Conservation (phyloP, 108 stramenopile genomes). For the Aurantiochytrium sp. region DNA sequence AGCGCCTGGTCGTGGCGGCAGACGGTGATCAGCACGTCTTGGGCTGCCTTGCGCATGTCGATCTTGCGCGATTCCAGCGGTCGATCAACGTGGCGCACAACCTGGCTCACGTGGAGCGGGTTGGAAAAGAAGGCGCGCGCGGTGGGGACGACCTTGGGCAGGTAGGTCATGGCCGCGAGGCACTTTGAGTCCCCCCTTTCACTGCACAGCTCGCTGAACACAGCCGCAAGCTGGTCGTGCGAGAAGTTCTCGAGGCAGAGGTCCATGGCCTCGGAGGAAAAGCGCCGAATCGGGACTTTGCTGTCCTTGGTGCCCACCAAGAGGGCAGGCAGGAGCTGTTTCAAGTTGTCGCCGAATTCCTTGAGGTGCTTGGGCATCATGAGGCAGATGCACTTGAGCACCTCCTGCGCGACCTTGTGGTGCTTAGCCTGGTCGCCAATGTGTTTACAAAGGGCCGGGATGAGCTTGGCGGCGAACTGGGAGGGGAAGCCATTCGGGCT, state of each 20-base stretch:
- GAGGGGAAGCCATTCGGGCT: neutral
- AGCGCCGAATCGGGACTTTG: neutral
- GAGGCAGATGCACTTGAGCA: neutral
- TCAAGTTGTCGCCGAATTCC: neutral
- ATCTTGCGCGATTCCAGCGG: neutral
- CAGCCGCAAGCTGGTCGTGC: neutral
- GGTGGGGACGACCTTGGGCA: neutral
- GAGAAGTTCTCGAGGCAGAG: neutral
- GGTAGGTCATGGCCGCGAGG: neutral
- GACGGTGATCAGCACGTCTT: neutral
- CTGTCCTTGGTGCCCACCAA: neutral
- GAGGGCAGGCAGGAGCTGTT: neutral
- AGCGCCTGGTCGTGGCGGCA: neutral
- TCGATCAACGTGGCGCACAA: neutral
- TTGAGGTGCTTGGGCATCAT: neutral
- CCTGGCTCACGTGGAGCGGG: neutral
- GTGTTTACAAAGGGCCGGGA: neutral
- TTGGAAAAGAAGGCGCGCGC: neutral
- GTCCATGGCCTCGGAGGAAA: neutral
- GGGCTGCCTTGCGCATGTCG: neutral
- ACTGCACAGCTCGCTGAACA: neutral
- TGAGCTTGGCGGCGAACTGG: neutral
- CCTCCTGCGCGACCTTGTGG: neutral
- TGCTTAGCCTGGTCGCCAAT: neutral
- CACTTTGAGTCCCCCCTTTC: neutral